Evolutionary conservation across 2,329 filamentous ascomycete species (phyloP), one percentile per base, ranked within the genome.

Genomic region (Thyridium curvatum): DNA sequence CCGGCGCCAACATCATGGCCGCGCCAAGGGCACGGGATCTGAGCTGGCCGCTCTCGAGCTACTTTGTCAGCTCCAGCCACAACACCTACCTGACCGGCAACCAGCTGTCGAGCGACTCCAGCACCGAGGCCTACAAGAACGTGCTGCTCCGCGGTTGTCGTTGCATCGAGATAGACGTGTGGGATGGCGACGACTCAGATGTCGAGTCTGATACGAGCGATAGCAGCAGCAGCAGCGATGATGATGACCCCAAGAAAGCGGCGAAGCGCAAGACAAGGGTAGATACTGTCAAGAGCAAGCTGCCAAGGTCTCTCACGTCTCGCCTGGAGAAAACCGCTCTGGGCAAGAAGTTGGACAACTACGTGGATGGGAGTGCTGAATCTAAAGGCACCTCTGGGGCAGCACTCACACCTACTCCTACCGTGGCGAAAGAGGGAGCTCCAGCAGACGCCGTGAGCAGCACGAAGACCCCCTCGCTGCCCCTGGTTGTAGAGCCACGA

Each of bases 81-180:
- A 96, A 96, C 63, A 96, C 90, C 0, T 96, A 96, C 51, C 76
- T 96, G 16, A 78, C 89, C 2, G 90, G 90, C 17, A 86, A 91
- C 55, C 90, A 96, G 66, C 79, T 95, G 12, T 87, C 78, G 43
- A 91, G 88, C 50, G 79, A 84, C 44, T 93, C 88, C 38, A 94
- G 89, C 56, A 88, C 87, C 1, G 85, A 89, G 48, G 85, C 86
- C 3, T 96, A 96, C 67, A 87, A 87, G 48, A 82, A 82, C 37
- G 87, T 90, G 9, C 68, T 96, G 41, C 76, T 88, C 50, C 80
- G 86, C 37, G 89, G 88, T 3, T 94, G 90, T 52, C 82, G 90
- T 14, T 96, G 90, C 61, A 82, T 96, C 42, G 90, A 96, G 65
- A 86, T 96, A 43, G 90, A 96, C 54, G 94, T 93, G 52, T 96